Evolutionary conservation across 1,139 yeast species (phyloP), one percentile per base, ranked within the genome.

Genomic region (Suhomyces anneliseae): DNA sequence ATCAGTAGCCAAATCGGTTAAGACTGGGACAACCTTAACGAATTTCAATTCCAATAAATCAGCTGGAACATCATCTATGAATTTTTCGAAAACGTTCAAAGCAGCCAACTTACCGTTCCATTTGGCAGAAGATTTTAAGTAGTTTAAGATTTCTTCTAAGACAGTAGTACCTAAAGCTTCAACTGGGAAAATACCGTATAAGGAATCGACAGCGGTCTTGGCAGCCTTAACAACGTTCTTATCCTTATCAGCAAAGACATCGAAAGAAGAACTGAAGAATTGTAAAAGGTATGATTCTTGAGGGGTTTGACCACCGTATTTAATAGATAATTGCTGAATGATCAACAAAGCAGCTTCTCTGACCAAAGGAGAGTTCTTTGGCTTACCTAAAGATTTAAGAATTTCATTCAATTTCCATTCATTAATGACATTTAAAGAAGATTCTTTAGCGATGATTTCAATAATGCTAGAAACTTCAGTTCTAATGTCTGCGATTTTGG

Each of bases 61-160:
- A 38, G 87, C 82, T 45, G 97, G 95, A 41, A 87, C 85, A 42
- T 87, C 90, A 49, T 82, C 89, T 49, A 88, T 77, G 47, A 92
- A 76, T 61, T 78, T 84, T 62, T 90, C 96, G 46, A 90, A 71
- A 6, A 83, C 63, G 54, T 79, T 81, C 60, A 93, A 76, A 47
- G 95, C 95, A 14, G 87, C 95, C 45, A 89, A 62, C 68, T 93
- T 92, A 43, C 90, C 79, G 68, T 89, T 95, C 97, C 98, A 92
- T 69, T 92, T 93, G 46, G 97, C 96, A 43, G 96, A 84, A 1
- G 92, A 83, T 51, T 78, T 75, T 58, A 93, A 76, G 63, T 87
- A 90, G 12, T 62, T 65, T 54, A 88, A 68, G 29, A 89, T 64
- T 47, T 72, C 78, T 48, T 86, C 82, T 42, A 93, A 65, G 33